These are phyloP conservation scores for Colletotrichum somersetense DNA, from an alignment of 2,329 filamentous ascomycete species.

Conservation along the genomic window DNA sequence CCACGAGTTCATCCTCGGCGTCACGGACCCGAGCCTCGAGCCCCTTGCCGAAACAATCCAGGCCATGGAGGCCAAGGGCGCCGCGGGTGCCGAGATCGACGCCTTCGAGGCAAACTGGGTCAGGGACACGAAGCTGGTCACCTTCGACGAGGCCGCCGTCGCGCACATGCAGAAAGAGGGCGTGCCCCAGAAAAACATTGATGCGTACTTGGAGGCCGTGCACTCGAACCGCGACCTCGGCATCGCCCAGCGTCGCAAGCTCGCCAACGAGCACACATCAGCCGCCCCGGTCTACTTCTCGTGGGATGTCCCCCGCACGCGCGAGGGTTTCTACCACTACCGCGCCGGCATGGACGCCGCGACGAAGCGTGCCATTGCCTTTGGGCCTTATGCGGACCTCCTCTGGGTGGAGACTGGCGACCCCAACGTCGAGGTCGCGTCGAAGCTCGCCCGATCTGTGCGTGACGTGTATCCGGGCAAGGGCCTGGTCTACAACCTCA, in stretches of 20 bases:
- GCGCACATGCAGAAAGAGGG: slow-evolving; percentile 78
- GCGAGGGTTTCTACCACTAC: slow-evolving; percentile 96
- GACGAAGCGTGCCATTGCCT: slow-evolving; percentile 92
- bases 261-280: slow-evolving; percentile 77
- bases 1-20: slow-evolving; percentile 95
- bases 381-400: slow-evolving; percentile 92
- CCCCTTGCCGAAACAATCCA: slow-evolving; percentile 91
- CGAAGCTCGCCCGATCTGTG: slow-evolving; percentile 81
- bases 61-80: slow-evolving; percentile 86
- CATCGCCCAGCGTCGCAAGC: slow-evolving; percentile 79
- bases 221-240: slow-evolving; percentile 78
- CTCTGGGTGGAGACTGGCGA: slow-evolving; percentile 98
- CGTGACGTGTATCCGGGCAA: slow-evolving; percentile 79
- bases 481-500: slow-evolving; percentile 95
- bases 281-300: slow-evolving; percentile 80
- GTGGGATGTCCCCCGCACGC: slow-evolving; percentile 92
- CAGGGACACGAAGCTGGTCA: slow-evolving; percentile 84
- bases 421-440: slow-evolving; percentile 83
- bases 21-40: slow-evolving; percentile 79
- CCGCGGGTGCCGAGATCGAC: slow-evolving; percentile 84
- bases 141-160: slow-evolving; percentile 91
- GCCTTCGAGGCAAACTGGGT: slow-evolving; percentile 90
- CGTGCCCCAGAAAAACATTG: slow-evolving; percentile 72
- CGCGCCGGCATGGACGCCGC: slow-evolving; percentile 85
- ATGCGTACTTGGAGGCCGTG: slow-evolving; percentile 75